These are phyloP conservation scores for Pseudocercospora cruenta DNA, from an alignment of 2,329 filamentous ascomycete species.

Conservation along the genomic window DNA sequence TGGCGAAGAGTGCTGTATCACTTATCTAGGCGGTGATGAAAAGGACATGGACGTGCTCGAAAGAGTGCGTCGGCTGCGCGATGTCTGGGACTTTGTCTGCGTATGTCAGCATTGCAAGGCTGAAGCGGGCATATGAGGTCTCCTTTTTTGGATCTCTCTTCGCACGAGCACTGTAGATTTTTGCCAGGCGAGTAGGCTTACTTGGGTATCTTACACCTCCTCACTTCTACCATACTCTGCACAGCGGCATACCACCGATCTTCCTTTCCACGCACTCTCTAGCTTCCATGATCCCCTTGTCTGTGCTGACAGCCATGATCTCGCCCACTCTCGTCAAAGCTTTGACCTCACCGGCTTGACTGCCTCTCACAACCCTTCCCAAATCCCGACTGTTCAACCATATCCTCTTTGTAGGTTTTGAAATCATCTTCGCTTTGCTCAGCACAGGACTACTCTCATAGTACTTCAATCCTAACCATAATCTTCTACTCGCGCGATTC, in stretches of 20 bases:
- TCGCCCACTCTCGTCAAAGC: conserved; percentile 78
- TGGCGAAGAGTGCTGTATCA: conserved; percentile 53
- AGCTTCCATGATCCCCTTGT: conserved; percentile 76
- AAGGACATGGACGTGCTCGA: conserved; percentile 42
- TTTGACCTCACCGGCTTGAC: conserved; percentile 67
- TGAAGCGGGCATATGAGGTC: conserved; percentile 10
- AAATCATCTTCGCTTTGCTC: conserved; percentile 66
- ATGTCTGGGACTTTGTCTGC: conserved; percentile 53
- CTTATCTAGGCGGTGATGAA: conserved; percentile 54
- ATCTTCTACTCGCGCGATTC: conserved; percentile 73
- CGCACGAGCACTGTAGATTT: not conserved
- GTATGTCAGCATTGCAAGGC: conserved; percentile 44
- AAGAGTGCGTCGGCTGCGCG: conserved; percentile 43
- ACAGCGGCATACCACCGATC: conserved; percentile 78
- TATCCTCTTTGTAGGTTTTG: conserved; percentile 74
- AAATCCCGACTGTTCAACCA: conserved; percentile 67
- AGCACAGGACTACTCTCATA: conserved; percentile 81
- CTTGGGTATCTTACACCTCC: not conserved
- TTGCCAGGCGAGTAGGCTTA: not conserved
- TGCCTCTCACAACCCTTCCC: conserved; percentile 68
- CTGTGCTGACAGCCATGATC: conserved; percentile 77
- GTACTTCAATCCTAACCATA: conserved; percentile 93
- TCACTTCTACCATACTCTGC: conserved; percentile 59
- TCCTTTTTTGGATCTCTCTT: not conserved
- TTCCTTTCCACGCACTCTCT: conserved; percentile 80